These are phyloP conservation scores for Coemansia sp. DNA, from an alignment of 192 early-diverging fungal species.

Conservation along the genomic window DNA sequence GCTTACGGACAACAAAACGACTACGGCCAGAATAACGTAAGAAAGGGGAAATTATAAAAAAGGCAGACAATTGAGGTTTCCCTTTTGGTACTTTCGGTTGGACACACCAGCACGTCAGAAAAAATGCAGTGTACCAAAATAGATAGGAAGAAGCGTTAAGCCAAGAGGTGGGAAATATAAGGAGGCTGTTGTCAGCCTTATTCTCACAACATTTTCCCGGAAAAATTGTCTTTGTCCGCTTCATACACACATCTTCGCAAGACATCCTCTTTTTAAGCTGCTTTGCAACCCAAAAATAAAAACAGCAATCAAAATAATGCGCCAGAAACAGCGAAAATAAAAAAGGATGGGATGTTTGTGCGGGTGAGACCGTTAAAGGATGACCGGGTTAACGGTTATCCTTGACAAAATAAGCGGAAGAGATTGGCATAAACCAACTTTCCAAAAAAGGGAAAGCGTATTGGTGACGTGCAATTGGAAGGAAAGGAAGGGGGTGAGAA, in stretches of 20 bases:
- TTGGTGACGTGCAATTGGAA: background rate
- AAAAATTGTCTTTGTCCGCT: background rate
- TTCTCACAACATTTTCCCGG: background rate
- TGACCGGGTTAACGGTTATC: conserved; percentile 1
- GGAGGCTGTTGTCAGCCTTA: background rate
- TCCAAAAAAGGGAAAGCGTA: background rate
- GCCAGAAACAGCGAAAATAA: background rate
- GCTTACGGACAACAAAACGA: background rate
- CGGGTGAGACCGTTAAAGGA: background rate
- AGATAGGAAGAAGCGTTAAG: background rate
- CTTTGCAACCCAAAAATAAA: background rate
- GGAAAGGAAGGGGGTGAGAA: background rate
- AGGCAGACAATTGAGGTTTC: background rate
- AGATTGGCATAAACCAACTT: conserved; percentile 1
- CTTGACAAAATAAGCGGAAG: conserved; percentile 4
- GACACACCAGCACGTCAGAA: background rate
- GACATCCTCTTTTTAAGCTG: background rate
- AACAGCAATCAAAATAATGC: background rate
- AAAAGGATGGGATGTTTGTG: background rate
- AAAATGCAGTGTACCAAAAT: background rate
- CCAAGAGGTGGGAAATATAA: background rate
- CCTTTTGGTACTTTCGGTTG: background rate
- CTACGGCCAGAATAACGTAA: background rate
- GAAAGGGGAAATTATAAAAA: background rate
- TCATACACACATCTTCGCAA: too few relatives aligned